A percentile compares a stretch with the other conserved stretches of the same genome.
phyloP scores from a whole-genome alignment of 2,329 filamentous ascomycete species.

The Septoria linicola region DNA sequence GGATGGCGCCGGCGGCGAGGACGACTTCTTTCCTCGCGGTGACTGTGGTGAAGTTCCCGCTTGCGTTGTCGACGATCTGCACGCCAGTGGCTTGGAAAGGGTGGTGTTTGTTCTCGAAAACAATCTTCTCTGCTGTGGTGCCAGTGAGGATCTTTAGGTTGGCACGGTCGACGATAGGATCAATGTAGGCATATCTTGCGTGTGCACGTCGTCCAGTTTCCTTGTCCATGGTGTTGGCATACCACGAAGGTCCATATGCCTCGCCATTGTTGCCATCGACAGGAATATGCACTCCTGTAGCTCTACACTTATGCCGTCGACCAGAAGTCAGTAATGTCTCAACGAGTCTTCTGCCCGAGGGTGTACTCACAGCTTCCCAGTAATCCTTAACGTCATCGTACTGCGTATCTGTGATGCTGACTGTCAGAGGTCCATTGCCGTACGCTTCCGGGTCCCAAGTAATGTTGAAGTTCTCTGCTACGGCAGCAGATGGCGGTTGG shows the following conservation, averaged over 20 bases:
- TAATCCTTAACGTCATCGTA: not conserved
- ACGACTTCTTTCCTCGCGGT: constrained; percentile 53
- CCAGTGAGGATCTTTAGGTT: constrained; percentile 31
- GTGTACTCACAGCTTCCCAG: constrained; percentile 1
- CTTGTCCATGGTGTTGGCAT: constrained; percentile 1
- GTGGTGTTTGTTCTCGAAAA: constrained; percentile 19
- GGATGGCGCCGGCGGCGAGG: constrained; percentile 57
- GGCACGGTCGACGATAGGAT: constrained; percentile 32
- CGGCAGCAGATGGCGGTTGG: constrained; percentile 14
- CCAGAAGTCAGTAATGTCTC: too few species aligned
- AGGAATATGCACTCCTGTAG: not conserved
- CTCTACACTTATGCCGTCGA: too few species aligned
- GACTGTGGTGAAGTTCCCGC: constrained; percentile 32
- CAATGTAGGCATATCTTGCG: constrained; percentile 31
- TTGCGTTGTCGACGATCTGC: constrained; percentile 41
- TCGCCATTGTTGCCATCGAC: constrained; percentile 7
- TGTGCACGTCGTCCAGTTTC: not conserved
- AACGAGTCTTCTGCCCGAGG: too few species aligned
- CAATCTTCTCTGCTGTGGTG: constrained; percentile 3
- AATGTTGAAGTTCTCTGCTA: constrained; percentile 25
- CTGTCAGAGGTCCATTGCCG: constrained; percentile 8
- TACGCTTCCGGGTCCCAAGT: constrained; percentile 16
- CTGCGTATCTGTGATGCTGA: not conserved
- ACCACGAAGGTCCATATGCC: constrained; percentile 3
- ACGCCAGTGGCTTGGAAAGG: constrained; percentile 39